Evolutionary conservation across 2,329 filamentous ascomycete species (phyloP), one percentile per base, ranked within the genome.

Genomic region (Fusarium sp.): DNA sequence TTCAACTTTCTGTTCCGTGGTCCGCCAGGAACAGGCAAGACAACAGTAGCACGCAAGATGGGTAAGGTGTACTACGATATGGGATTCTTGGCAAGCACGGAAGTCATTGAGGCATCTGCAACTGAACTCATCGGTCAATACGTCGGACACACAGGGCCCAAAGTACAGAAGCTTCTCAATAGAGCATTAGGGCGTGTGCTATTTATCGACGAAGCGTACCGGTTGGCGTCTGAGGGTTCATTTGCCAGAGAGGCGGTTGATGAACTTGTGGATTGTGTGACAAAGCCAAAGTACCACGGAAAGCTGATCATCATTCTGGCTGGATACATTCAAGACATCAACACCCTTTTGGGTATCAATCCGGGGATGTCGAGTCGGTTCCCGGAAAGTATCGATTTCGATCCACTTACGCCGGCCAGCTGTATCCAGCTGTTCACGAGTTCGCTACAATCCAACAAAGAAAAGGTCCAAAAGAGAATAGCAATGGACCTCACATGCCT

Each of bases 41-140:
- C 91, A 0, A 89, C 89, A 0, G 92, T 83, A 0, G 92, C 92
- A 0, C 80, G 84, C n/a, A 91, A 89, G 63, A 92, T 94, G 84
- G 91, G 91, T 5, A 86, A 92, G 64, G 81, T 94, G 0, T 94
- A 87, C 72, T 94, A 92, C 71, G 88, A 94, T 68, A 87, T 93
- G 83, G 90, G 90, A 0, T 86, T 94, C 33, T 78, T 94, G 0
- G 78, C 86, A 0, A 81, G 81, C 0, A 83, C 82, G 0, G 85
- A 89, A 26, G 89, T 93, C 0, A 75, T 89, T 0, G 89, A 93
- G 54, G 86, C 83, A 45, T 93, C 91, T 0, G 89, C 89, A 0
- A 87, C 88, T 0, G 90, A 94, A 33, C 75, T 94, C 0, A 82
- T 94, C 1, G 91, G 87, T 0, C 81, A 90, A 62, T 94, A 88